Evolutionary conservation across 2,329 filamentous ascomycete species (phyloP), one percentile per base, ranked within the genome.

Genomic region (Xylariomycetidae sp.): DNA sequence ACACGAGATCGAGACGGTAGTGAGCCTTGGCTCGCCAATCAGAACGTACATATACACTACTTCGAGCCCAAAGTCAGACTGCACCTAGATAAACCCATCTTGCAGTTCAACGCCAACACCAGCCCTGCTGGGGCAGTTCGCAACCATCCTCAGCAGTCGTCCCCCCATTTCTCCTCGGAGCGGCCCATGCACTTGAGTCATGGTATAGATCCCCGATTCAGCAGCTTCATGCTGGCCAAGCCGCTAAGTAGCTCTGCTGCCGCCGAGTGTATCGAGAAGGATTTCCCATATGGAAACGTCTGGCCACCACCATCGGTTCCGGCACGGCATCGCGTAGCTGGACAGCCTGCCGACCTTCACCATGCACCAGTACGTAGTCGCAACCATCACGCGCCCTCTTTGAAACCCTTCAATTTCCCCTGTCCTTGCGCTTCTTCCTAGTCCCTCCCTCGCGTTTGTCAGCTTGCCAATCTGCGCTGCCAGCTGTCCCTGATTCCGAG

Each of bases 241-340:
- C 53, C 77, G 49, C 40, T 69, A 30, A 42, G 58, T 37, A 35
- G 63, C 44, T 46, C 64, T 44, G 37, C 57, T 29, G 45, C 63
- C 30, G 37, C 59, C 35, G 37, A 60, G 41, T 44, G 51, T 36
- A 40, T 58, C 27, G 37, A 20, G 4, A 26, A 38, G 2, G 41
- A 42, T 3, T 71, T 63, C 36, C 68, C 62, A 17, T 73, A 74
- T 37, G 66, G 64, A 29, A 57, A 66, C n/a, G 59, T 88, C 8
- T 95, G 88, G 88, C 88, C 88, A 6, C 83, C 88, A 1, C 66
- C 72, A 1, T 72, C 67, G 1, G 74, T 95, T 10, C 88, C 87
- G 0, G 74, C 82, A 3, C 49, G 57, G 1, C 62, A 77, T 15
- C 78, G 79, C 16, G 68, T 74, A 4, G 46, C 57, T 2, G 63